Evolutionary conservation across 345 rosid species (phyloP).

Genomic region (Eucalyptus erythrocorys): DNA sequence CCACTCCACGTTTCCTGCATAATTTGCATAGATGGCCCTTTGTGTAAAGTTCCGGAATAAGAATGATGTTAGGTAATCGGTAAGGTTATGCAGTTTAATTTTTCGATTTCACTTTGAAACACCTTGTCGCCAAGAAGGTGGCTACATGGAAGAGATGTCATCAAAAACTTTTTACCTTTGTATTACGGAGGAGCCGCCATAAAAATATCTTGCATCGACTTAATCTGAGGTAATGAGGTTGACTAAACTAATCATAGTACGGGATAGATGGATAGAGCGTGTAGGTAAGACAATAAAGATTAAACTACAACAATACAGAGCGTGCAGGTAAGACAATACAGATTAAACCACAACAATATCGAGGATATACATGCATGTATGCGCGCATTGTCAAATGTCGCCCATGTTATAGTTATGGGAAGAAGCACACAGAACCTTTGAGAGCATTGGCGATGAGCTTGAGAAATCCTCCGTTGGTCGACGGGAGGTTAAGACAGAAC

Average conservation of each 20-base stretch:
- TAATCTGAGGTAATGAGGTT: not conserved
- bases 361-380: not conserved
- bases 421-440: constrained; percentile 8
- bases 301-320: no score
- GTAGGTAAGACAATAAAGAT: not conserved
- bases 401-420: not conserved
- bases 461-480: constrained; percentile 28
- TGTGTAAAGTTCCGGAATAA: not conserved
- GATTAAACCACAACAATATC: not conserved
- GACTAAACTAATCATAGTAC: not conserved
- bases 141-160: not conserved
- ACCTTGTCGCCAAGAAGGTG: not conserved
- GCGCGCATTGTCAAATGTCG: not conserved
- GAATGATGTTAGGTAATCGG: not conserved
- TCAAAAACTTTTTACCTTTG: not conserved
- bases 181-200: not conserved
- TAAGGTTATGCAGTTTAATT: not conserved
- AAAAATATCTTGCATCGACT: not conserved
- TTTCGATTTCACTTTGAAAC: not conserved
- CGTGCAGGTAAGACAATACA: no score
- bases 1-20: constrained; percentile 24
- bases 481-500: constrained; percentile 27
- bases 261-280: not conserved
- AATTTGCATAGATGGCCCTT: not conserved
- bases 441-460: constrained; percentile 9